Evolutionary conservation across 345 rosid species (phyloP).

Genomic region (Pugionium cornutum): DNA sequence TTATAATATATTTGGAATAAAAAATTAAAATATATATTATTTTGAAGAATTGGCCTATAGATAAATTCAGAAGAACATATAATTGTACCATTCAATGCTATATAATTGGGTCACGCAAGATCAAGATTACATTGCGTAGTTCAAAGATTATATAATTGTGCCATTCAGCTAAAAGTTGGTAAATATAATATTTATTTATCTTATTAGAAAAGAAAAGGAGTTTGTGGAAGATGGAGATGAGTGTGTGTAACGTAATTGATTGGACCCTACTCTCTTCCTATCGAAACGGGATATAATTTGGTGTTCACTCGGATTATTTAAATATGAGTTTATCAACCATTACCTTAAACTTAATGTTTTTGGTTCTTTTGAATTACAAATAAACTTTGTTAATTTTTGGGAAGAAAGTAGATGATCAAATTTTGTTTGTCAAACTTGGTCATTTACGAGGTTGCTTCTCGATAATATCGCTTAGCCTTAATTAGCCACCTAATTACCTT

Average conservation of each 20-base stretch:
- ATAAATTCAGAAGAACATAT: no score
- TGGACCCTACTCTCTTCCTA: constrained; percentile 8
- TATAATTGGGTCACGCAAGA: no score
- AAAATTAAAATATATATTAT: no score
- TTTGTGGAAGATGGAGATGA: constrained; percentile 14
- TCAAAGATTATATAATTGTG: constrained; percentile 26
- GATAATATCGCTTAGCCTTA: not conserved
- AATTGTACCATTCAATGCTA: no score
- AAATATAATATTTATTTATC: not conserved
- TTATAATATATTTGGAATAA: no score
- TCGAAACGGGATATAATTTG: constrained; percentile 17
- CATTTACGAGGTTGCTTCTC: constrained; percentile 26
- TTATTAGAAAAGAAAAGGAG: constrained; percentile 11
- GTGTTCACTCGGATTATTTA: no score
- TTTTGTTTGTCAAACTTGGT: not conserved
- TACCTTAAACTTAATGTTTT: not conserved
- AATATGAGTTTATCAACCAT: not conserved
- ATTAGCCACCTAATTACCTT: constrained; percentile 23
- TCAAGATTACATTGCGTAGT: not conserved
- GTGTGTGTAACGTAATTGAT: constrained; percentile 29
- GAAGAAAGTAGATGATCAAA: constrained; percentile 4
- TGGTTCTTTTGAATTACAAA: not conserved
- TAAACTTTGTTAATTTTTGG: constrained; percentile 3
- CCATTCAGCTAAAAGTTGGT: constrained; percentile 16
- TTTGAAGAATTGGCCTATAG: no score